Percentiles rank a stretch among this genome's conserved stretches.
Conservation (phyloP, 495 filamentous ascomycete genomes). For the Eremomyces bilateralis region DNA sequence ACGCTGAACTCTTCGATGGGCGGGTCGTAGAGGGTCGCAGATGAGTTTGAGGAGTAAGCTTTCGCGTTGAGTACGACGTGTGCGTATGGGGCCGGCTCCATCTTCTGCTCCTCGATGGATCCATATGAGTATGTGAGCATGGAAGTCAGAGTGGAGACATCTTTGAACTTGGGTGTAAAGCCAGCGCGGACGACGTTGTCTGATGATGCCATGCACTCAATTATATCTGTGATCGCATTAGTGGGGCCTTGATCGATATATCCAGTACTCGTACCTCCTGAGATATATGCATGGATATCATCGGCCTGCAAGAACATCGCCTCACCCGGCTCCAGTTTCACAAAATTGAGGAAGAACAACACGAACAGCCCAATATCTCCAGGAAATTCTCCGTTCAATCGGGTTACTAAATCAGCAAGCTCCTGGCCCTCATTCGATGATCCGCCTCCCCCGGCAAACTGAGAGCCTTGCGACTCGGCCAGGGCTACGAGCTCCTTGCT, state of each 20-base stretch:
- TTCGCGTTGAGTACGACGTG: slow-evolving; percentile 56
- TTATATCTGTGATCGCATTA: slow-evolving; percentile 38
- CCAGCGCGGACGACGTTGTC: slow-evolving; percentile 96
- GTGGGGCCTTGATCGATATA: not conserved
- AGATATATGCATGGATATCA: slow-evolving; percentile 92
- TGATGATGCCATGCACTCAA: slow-evolving; percentile 95
- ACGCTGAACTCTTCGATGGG: slow-evolving; percentile 96
- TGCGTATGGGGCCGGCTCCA: slow-evolving; percentile 62
- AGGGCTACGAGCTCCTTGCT: slow-evolving; percentile 43
- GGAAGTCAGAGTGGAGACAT: slow-evolving; percentile 68
- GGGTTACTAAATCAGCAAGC: slow-evolving; percentile 51
- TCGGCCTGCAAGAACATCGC: slow-evolving; percentile 92
- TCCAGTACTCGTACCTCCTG: slow-evolving; percentile 28
- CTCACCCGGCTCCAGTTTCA: slow-evolving; percentile 63
- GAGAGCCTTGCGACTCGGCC: slow-evolving; percentile 37
- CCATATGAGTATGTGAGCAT: slow-evolving; percentile 93
- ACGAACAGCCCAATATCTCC: slow-evolving; percentile 59
- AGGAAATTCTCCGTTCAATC: slow-evolving; percentile 59
- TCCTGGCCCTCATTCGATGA: slow-evolving; percentile 37
- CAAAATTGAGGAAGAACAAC: slow-evolving; percentile 64
- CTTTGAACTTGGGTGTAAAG: slow-evolving; percentile 96
- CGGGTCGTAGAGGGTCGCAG: slow-evolving; percentile 61
- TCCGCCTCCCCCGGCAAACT: slow-evolving; percentile 43
- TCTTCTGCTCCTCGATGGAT: slow-evolving; percentile 84
- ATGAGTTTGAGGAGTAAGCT: slow-evolving; percentile 54